Percentiles rank a stretch among this genome's conserved stretches.
These are phyloP conservation scores for Mycena galericulata DNA, from an alignment of 768 basidiomycete genomes.

Conservation along the genomic window DNA sequence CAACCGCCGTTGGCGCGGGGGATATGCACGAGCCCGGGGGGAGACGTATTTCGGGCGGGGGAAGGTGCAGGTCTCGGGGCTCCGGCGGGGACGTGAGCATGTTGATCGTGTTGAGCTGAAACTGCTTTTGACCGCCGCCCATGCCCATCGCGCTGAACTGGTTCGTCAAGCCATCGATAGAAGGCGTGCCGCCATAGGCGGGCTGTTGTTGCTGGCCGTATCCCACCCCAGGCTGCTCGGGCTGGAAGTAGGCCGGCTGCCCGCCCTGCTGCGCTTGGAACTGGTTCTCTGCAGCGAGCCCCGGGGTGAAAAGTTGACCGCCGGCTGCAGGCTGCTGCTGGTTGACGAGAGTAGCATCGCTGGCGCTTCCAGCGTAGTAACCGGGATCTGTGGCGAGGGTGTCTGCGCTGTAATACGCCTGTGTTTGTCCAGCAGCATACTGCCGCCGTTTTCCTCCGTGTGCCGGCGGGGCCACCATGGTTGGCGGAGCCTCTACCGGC, in stretches of 20 bases:
- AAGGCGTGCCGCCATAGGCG: constrained; percentile 38
- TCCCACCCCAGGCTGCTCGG: constrained; percentile 37
- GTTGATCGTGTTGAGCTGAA: constrained; percentile 88
- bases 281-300: constrained; percentile 76
- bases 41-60: constrained; percentile 91
- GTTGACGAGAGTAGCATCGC: constrained; percentile 41
- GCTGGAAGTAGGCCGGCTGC: constrained; percentile 48
- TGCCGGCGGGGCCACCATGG: constrained; percentile 57
- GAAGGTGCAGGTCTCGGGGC: constrained; percentile 81
- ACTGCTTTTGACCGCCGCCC: constrained; percentile 77
- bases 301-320: constrained; percentile 88
- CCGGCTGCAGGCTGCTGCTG: constrained; percentile 51
- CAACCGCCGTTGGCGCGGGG: constrained; percentile 82
- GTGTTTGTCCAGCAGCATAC: constrained; percentile 94
- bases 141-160: constrained; percentile 94
- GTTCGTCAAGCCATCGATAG: constrained; percentile 75
- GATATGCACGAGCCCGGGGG: constrained; percentile 88
- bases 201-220: constrained; percentile 60
- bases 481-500: constrained; percentile 51
- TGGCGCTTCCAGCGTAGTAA: constrained; percentile 51
- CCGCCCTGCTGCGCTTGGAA: constrained; percentile 70
- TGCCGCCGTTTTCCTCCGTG: constrained; percentile 80
- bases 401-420: constrained; percentile 77
- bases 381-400: constrained; percentile 55
- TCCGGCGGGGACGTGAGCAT: constrained; percentile 94